phyloP scores from a whole-genome alignment of 176 grass and related monocot species.

The Oryza meyeriana region DNA sequence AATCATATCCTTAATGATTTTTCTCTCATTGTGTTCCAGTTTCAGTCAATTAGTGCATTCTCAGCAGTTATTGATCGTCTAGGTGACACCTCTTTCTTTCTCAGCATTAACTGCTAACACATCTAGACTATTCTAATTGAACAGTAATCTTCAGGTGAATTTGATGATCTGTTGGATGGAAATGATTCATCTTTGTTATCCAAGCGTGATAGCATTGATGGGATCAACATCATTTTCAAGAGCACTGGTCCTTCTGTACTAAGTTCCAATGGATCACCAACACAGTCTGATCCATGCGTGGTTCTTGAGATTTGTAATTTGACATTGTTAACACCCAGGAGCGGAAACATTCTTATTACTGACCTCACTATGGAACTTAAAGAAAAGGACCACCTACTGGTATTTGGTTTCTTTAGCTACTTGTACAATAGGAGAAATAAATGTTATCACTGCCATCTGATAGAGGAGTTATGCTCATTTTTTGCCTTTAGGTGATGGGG shows the following conservation, averaged over 20 bases:
- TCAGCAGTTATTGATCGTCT: constrained; percentile 94
- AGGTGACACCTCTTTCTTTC: constrained; percentile 42
- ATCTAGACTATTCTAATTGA: neutral
- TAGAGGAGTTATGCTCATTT: constrained; percentile 4
- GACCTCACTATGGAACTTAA: constrained; percentile 70
- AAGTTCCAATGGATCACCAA: constrained; percentile 63
- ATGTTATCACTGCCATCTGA: constrained; percentile 1
- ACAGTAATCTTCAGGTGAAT: constrained; percentile 55
- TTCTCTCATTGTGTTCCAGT: constrained; percentile 93
- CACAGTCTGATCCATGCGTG: constrained; percentile 41
- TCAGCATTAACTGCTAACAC: neutral
- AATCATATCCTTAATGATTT: constrained; percentile 98
- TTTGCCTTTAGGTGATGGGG: constrained; percentile 79
- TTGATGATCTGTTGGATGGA: constrained; percentile 83
- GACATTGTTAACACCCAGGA: constrained; percentile 82
- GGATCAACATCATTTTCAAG: constrained; percentile 72
- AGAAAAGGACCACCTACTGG: constrained; percentile 83
- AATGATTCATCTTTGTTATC: constrained; percentile 42
- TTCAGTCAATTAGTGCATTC: constrained; percentile 98
- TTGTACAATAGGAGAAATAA: constrained; percentile 25
- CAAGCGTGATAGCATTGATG: constrained; percentile 37
- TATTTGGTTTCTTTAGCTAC: constrained; percentile 32
- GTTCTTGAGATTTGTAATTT: constrained; percentile 80
- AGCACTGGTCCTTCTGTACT: constrained; percentile 15
- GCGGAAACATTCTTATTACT: constrained; percentile 71